These are phyloP conservation scores for Alternaria burnsii DNA, from an alignment of 2,329 filamentous ascomycete species.

Conservation along the genomic window DNA sequence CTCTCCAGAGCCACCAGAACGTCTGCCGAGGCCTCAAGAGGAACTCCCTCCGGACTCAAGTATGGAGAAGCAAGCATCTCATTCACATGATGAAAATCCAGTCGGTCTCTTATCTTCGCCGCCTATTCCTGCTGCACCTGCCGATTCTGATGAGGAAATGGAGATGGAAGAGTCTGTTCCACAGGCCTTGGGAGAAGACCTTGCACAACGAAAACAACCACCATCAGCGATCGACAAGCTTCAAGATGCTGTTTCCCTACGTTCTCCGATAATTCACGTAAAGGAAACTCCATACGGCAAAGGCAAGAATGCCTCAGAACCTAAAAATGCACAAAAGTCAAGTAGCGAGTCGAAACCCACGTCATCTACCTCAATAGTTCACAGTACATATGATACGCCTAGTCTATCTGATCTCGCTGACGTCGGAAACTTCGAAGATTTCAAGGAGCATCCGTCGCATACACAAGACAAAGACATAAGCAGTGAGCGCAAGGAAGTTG, in stretches of 20 bases:
- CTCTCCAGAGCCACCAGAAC: conserved; percentile 27
- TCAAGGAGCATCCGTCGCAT: not conserved
- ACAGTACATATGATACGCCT: conserved; percentile 35
- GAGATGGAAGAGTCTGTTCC: conserved; percentile 42
- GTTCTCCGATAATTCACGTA: conserved; percentile 32
- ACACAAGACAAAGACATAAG: not conserved
- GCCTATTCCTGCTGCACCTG: conserved; percentile 6
- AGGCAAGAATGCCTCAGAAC: conserved; percentile 17
- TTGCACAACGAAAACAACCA: not conserved
- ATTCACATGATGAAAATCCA: conserved; percentile 15
- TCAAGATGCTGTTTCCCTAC: not conserved
- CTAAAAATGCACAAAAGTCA: conserved; percentile 19
- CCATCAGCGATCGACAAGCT: not conserved
- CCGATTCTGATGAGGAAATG: conserved; percentile 39
- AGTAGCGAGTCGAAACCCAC: conserved; percentile 26
- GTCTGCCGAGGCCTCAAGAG: conserved; percentile 7
- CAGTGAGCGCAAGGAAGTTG: not conserved
- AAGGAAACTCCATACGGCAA: conserved; percentile 42
- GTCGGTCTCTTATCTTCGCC: conserved; percentile 29
- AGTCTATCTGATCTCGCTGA: conserved; percentile 8
- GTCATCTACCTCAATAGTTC: conserved; percentile 38
- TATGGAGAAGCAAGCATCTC: conserved; percentile 13
- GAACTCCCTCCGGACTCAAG: conserved; percentile 46
- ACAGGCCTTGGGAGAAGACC: conserved; percentile 39
- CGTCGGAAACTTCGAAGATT: not conserved